Percentiles rank a stretch among this genome's conserved stretches.
These are phyloP conservation scores for Chlamydomonas eustigma DNA, from an alignment of 139 green algal genomes.

Conservation along the genomic window DNA sequence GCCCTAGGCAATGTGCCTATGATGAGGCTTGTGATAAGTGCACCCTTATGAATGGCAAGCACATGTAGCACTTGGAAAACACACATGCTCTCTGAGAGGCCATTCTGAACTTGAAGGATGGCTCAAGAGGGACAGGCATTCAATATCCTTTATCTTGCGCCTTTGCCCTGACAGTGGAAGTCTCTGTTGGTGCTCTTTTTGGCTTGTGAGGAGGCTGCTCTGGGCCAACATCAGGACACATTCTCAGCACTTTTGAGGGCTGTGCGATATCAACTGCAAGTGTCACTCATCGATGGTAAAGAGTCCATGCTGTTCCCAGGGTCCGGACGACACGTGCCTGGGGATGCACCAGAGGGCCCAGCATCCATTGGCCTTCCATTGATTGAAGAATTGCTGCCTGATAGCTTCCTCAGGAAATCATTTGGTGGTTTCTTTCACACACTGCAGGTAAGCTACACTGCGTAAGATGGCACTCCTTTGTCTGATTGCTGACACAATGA, in stretches of 20 bases:
- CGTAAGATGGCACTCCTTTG: no score
- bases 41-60: no score
- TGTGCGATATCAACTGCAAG: slow-evolving; percentile 47
- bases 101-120: no score
- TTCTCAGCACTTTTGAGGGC: slow-evolving; percentile 24
- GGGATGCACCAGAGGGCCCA: neutral
- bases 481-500: no score
- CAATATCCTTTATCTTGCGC: no score
- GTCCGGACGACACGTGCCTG: no score
- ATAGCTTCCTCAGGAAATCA: slow-evolving; percentile 48
- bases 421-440: slow-evolving; percentile 51
- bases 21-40: no score
- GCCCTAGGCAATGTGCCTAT: no score
- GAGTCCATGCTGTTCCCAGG: no score
- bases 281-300: slow-evolving; percentile 5
- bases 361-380: slow-evolving; percentile 30
- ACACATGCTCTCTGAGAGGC: no score
- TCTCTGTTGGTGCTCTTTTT: slow-evolving; percentile 64
- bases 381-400: slow-evolving; percentile 56
- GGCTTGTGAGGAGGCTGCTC: slow-evolving; percentile 43
- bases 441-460: slow-evolving; percentile 22
- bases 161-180: slow-evolving; percentile 74
- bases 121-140: no score
- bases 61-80: no score
- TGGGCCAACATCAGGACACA: neutral